phyloP scores from a whole-genome alignment of 768 basidiomycete genomes.

The Russula dissimulans region DNA sequence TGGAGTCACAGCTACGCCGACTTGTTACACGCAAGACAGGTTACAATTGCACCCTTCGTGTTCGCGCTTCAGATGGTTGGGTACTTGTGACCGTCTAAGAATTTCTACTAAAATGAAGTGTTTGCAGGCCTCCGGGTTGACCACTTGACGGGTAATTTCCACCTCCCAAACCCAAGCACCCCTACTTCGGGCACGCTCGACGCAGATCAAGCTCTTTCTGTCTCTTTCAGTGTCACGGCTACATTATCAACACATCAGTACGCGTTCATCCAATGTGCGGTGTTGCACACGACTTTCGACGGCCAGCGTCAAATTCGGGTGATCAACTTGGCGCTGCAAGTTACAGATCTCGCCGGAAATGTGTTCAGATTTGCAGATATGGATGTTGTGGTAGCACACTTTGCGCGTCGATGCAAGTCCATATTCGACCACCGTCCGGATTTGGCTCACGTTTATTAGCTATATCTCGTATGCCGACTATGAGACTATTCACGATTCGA shows the following conservation, averaged over 20 bases:
- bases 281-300: conserved; percentile 69
- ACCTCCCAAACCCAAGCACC: conserved; percentile 57
- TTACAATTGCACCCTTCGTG: conserved; percentile 70
- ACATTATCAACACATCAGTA: conserved; percentile 60
- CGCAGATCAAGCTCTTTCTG: conserved; percentile 71
- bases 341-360: conserved; percentile 77
- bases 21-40: conserved; percentile 60
- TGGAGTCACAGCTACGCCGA: conserved; percentile 71
- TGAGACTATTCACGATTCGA: conserved; percentile 64
- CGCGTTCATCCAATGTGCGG: conserved; percentile 77
- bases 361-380: conserved; percentile 89
- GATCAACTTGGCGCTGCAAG: conserved; percentile 76
- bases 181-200: conserved; percentile 73
- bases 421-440: conserved; percentile 3
- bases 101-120: neutral
- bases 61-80: conserved; percentile 79
- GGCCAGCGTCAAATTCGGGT: conserved; percentile 81
- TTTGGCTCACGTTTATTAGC: conserved; percentile 36
- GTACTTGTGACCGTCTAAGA: conserved; percentile 4
- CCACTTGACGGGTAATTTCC: conserved; percentile 66
- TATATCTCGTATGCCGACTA: conserved; percentile 49
- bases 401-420: conserved; percentile 67
- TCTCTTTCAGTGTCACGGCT: conserved; percentile 63
- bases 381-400: conserved; percentile 67
- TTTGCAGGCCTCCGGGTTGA: conserved; percentile 50